These are phyloP conservation scores for Ramularia collo-cygni DNA, from an alignment of 2,329 filamentous ascomycete species.

Conservation along the genomic window DNA sequence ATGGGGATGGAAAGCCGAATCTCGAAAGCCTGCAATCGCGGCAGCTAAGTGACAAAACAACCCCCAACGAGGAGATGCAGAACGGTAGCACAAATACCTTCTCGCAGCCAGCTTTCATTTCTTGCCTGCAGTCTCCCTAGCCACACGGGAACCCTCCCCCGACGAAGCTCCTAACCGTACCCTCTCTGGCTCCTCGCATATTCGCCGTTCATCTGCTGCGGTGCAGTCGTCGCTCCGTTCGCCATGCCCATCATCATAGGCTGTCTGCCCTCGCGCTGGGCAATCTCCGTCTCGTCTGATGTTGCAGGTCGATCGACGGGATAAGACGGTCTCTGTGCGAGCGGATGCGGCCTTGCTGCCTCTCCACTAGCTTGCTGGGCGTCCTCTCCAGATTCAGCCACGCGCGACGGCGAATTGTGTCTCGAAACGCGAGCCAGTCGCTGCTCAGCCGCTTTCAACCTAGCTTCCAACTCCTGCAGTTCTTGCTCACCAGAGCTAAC, in stretches of 20 bases:
- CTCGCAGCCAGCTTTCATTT: conserved; percentile 11
- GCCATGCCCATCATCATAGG: conserved; percentile 21
- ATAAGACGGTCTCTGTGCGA: conserved; percentile 22
- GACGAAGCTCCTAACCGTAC: conserved; percentile 12
- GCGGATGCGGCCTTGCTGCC: conserved; percentile 13
- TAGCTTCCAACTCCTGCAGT: conserved; percentile 77
- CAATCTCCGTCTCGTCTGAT: conserved; percentile 6
- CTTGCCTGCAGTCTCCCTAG: conserved; percentile 11
- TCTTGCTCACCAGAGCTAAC: conserved; percentile 69
- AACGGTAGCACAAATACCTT: conserved; percentile 6
- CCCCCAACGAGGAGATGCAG: conserved; percentile 9
- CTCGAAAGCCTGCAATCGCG: no score
- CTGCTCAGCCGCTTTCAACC: conserved; percentile 77
- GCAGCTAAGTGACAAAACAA: conserved; percentile 15
- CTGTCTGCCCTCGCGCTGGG: conserved; percentile 16
- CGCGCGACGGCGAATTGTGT: conserved; percentile 22
- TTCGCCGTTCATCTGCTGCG: conserved; percentile 19
- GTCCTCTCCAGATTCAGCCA: conserved; percentile 9
- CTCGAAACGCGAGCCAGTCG: conserved; percentile 47
- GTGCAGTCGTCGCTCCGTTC: conserved; percentile 18
- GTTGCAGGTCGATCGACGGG: conserved; percentile 20
- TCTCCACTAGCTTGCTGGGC: conserved; percentile 14
- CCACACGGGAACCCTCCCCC: conserved; percentile 1
- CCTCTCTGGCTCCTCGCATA: conserved; percentile 24
- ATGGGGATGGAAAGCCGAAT: no score